phyloP scores from a whole-genome alignment of 1,139 yeast species.

The Hyphopichia fennica region DNA sequence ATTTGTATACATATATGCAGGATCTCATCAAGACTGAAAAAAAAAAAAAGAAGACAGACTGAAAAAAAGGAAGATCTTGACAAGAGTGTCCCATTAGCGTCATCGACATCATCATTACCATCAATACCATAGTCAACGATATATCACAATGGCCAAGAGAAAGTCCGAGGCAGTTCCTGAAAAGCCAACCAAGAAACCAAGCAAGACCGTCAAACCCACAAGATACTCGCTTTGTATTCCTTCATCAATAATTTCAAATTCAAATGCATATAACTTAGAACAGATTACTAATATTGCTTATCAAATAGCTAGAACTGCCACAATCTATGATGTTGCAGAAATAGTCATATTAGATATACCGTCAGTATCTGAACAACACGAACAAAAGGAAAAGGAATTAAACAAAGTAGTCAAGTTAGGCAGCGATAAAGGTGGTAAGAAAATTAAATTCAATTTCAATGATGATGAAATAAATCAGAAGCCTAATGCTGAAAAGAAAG shows the following conservation, averaged over 20 bases:
- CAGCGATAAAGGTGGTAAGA: slow-evolving; percentile 27
- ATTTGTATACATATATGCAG: neutral
- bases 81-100: neutral
- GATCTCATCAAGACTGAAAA: neutral
- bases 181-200: slow-evolving; percentile 33
- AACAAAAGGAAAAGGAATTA: slow-evolving; percentile 16
- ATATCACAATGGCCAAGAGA: slow-evolving; percentile 35
- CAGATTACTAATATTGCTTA: slow-evolving; percentile 74
- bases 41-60: neutral
- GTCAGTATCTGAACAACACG: slow-evolving; percentile 14
- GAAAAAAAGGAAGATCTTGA: neutral
- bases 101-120: too few relatives aligned
- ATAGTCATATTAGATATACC: slow-evolving; percentile 64
- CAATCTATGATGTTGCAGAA: slow-evolving; percentile 69
- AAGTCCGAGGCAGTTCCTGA: slow-evolving; percentile 19
- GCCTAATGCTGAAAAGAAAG: slow-evolving; percentile 5
- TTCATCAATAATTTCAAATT: slow-evolving; percentile 50
- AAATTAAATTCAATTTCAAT: slow-evolving; percentile 37
- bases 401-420: slow-evolving; percentile 21
- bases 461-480: slow-evolving; percentile 23
- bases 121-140: too few relatives aligned
- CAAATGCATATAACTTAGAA: slow-evolving; percentile 63
- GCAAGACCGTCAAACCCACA: slow-evolving; percentile 20
- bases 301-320: slow-evolving; percentile 76
- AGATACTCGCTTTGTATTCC: slow-evolving; percentile 63